Evolutionary conservation across 2,329 filamentous ascomycete species (phyloP).

Genomic region (Emmonsia crescens): DNA sequence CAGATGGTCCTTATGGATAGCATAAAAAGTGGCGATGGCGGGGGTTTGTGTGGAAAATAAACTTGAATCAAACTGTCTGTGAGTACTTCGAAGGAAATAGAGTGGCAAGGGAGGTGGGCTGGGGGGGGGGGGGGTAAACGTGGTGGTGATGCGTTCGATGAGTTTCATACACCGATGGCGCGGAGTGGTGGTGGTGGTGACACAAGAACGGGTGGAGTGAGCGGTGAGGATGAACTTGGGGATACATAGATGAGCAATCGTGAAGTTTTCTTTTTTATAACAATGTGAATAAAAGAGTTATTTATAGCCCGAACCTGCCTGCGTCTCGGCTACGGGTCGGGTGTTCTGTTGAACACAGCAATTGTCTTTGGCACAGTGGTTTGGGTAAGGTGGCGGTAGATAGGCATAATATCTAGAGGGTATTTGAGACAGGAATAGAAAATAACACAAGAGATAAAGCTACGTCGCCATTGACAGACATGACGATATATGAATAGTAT

Average conservation of each 20-base stretch:
- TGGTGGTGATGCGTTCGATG: not conserved
- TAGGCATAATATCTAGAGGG: too few species aligned
- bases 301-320: not conserved
- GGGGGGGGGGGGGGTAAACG: not conserved
- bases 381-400: not conserved
- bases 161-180: not conserved
- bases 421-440: too few species aligned
- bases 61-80: not conserved
- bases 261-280: too few species aligned
- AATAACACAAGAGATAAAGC: too few species aligned
- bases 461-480: too few species aligned
- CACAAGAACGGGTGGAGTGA: not conserved
- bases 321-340: too few species aligned
- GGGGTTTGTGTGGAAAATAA: not conserved
- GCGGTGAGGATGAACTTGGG: not conserved
- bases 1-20: too few species aligned
- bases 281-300: not conserved
- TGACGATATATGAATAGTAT: too few species aligned
- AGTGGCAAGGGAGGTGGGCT: not conserved
- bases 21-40: too few species aligned
- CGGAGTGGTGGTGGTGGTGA: not conserved
- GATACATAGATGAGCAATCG: not conserved
- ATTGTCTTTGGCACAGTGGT: not conserved
- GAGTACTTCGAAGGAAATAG: not conserved
- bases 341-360: not conserved